Base-by-base conservation (phyloP, 2,329 filamentous ascomycete species). In the Fusarium napiforme region DNA sequence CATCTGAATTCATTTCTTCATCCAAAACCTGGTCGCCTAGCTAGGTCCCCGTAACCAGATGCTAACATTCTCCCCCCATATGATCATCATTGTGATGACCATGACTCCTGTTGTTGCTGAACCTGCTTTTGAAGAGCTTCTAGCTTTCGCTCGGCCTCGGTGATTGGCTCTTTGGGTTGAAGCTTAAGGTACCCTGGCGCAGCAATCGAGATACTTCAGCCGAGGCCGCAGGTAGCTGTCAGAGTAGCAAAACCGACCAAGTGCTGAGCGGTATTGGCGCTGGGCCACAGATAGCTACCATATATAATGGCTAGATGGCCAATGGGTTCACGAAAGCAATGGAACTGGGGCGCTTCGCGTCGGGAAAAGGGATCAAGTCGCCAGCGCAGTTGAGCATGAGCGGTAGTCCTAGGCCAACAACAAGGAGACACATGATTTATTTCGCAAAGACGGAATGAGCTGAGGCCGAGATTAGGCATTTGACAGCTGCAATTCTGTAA, bases 251-350 rank as follows among this genome's bases (percentile, higher is more conserved):
- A 81, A 0, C 79, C 77, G 18, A 78, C 63, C 9, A 73, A 74
- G 49, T 79, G 80, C 7, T 55, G 73, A 0, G 79, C 79, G 9
- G 61, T 57, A 32, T 81, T 77, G 64, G 85, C 84, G 7, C 46
- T 66, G 40, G 64, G 67, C 65, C 69, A 72, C 2, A 67, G 30
- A 5, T 63, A 45, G 4, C 59, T 72, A 5, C 69, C 69, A 2
- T 67, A 72, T 10, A 73, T 60, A 3, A 59, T 69, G 16, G 61
- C 59, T 26, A 67, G 32, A 10, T 70, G 62, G 1, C 69, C 43
- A 70, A 68, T 2, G 59, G 59, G 12, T 67, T 71, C 1, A 71
- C 67, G 8, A 73, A 42, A 0, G 64, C 61, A 6, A 74, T 60
- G 1, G 69, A 32, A 16, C 71, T 56, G 6, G 56, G 58, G 0